phyloP scores from a whole-genome alignment of 164 flowering plant genomes.

The Malania oleifera region DNA sequence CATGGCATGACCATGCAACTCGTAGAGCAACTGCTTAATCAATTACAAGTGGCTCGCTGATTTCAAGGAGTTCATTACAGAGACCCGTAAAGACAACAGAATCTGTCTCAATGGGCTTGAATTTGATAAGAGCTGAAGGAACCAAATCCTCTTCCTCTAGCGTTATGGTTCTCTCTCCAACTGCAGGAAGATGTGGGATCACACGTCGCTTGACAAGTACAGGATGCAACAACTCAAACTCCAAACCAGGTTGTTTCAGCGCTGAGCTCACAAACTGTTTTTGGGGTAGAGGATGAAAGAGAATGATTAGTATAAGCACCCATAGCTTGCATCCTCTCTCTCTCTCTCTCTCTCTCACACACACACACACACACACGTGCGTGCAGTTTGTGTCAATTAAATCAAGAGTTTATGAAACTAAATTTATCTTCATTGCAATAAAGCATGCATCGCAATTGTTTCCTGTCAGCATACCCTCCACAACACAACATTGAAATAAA shows the following conservation, averaged over 20 bases:
- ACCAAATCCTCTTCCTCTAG: constrained; percentile 86
- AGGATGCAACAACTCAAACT: constrained; percentile 80
- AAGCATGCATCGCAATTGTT: too few relatives aligned
- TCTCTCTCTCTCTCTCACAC: too few relatives aligned
- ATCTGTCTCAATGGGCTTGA: constrained; percentile 79
- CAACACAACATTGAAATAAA: too few relatives aligned
- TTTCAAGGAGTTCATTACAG: constrained; percentile 71
- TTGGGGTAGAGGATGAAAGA: constrained; percentile 15
- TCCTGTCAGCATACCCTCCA: too few relatives aligned
- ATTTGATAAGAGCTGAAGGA: constrained; percentile 87
- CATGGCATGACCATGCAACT: too few relatives aligned
- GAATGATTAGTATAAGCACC: not conserved
- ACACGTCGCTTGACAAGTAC: constrained; percentile 55
- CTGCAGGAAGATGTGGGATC: constrained; percentile 53
- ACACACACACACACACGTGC: not conserved
- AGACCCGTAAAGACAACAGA: constrained; percentile 80
- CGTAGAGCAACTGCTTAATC: too few relatives aligned
- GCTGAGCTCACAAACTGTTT: constrained; percentile 84
- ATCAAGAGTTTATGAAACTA: not conserved
- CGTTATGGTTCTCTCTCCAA: constrained; percentile 43
- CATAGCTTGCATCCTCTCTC: not conserved
- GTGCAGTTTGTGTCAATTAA: not conserved
- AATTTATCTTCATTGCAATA: too few relatives aligned
- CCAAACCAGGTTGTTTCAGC: constrained; percentile 70
- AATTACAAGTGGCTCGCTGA: constrained; percentile 71